These are phyloP conservation scores for Podospora conica DNA, from an alignment of 495 filamentous ascomycete species.

Conservation along the genomic window DNA sequence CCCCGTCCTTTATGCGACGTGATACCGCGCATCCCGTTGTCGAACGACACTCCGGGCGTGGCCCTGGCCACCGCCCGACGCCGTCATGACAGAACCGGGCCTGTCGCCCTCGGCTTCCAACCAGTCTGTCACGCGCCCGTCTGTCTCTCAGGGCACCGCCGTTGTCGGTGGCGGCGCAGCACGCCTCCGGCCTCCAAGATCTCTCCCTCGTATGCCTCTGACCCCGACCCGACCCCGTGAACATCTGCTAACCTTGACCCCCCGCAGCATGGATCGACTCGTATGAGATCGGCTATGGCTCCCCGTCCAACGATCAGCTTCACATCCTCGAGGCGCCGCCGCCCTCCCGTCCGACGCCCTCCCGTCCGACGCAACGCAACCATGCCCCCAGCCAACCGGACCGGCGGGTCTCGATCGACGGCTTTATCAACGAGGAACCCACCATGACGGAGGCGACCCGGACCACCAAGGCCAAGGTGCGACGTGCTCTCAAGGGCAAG, in stretches of 20 bases:
- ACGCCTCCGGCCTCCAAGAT: conserved; percentile 20
- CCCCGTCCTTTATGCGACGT: conserved; percentile 14
- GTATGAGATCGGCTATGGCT: conserved; percentile 35
- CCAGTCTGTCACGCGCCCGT: conserved; percentile 19
- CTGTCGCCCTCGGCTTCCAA: conserved; percentile 23
- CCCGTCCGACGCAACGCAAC: conserved; percentile 56
- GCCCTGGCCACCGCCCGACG: neutral
- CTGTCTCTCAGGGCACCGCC: conserved; percentile 14
- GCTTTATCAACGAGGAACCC: conserved; percentile 42
- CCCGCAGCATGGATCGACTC: conserved; percentile 50
- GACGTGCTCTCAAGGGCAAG: conserved; percentile 28
- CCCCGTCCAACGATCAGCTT: conserved; percentile 31
- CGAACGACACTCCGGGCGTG: conserved; percentile 1
- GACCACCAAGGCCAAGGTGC: conserved; percentile 16
- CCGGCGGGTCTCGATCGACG: conserved; percentile 48
- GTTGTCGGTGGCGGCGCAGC: conserved; percentile 1
- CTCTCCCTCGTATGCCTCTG: conserved; percentile 37
- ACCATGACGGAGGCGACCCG: conserved; percentile 21
- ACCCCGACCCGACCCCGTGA: neutral
- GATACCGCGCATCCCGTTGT: neutral
- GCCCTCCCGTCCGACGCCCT: conserved; percentile 46
- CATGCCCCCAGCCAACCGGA: conserved; percentile 41
- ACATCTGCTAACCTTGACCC: conserved; percentile 15
- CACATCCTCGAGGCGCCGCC: conserved; percentile 30
- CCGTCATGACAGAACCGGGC: conserved; percentile 19